These are phyloP conservation scores for Diutina neorugosa DNA, from an alignment of 1,139 yeast species.

Conservation along the genomic window DNA sequence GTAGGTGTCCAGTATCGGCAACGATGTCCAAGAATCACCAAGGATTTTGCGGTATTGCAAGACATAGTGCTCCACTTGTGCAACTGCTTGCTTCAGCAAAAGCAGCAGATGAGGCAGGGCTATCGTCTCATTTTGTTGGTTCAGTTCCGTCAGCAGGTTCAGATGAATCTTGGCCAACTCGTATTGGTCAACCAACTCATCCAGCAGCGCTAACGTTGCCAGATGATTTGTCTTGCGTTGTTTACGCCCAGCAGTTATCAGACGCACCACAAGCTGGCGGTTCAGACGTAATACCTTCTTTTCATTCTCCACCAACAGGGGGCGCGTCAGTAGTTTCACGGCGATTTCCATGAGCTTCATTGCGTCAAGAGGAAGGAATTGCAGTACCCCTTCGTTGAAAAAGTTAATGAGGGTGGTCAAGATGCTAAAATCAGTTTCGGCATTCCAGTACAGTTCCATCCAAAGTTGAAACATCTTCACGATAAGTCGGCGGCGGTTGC, in stretches of 20 bases:
- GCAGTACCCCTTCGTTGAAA: constrained; percentile 58
- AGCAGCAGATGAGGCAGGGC: constrained; percentile 2
- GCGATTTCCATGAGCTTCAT: constrained; percentile 50
- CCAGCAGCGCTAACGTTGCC: background rate
- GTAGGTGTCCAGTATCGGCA: background rate
- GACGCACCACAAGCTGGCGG: background rate
- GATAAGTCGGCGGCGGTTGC: constrained; percentile 55
- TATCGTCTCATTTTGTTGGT: background rate
- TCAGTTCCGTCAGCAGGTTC: constrained; percentile 3
- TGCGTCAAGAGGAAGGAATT: constrained; percentile 49
- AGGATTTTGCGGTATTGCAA: background rate
- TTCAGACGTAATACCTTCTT: background rate
- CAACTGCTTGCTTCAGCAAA: background rate
- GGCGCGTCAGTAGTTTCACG: constrained; percentile 27
- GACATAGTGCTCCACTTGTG: background rate
- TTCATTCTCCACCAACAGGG: background rate
- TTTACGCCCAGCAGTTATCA: background rate
- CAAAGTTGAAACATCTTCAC: constrained; percentile 64
- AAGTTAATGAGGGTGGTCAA: constrained; percentile 64
- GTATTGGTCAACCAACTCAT: background rate
- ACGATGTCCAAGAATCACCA: constrained; percentile 14
- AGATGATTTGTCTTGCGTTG: background rate
- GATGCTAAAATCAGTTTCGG: constrained; percentile 42
- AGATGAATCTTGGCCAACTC: constrained; percentile 1
- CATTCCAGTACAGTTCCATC: constrained; percentile 85